Evolutionary conservation across 306 rosid species (phyloP).

Genomic region (Sindora glabra): DNA sequence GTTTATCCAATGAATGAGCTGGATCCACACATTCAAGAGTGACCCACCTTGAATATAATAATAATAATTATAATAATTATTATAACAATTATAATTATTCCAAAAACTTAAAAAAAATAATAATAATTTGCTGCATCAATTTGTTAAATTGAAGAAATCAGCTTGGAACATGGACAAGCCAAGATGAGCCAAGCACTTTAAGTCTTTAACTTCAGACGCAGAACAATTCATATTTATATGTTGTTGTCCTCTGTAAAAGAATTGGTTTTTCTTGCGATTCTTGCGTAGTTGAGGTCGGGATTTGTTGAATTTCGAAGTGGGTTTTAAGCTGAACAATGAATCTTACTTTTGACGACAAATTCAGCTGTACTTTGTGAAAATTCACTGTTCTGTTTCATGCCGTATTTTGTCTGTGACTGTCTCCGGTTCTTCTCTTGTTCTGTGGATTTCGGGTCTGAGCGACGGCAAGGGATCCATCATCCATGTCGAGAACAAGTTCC

Average conservation of each 20-base stretch:
- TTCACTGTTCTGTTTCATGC: no score
- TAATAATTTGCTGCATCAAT: no score
- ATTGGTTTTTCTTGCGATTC: slow-evolving; percentile 24
- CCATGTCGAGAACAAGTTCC: slow-evolving; percentile 54
- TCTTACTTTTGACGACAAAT: background rate
- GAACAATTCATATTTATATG: background rate
- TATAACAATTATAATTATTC: no score
- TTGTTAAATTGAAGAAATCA: no score
- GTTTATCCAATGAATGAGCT: slow-evolving; percentile 61
- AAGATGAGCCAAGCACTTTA: no score
- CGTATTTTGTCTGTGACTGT: background rate
- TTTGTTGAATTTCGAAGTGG: slow-evolving; percentile 31
- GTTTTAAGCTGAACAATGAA: no score
- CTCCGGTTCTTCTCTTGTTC: background rate
- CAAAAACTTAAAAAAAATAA: no score
- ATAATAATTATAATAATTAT: slow-evolving; percentile 8
- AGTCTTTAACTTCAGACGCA: no score
- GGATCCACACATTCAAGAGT: slow-evolving; percentile 75
- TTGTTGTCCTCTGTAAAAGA: background rate
- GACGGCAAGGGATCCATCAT: no score
- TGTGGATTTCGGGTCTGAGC: slow-evolving; percentile 57
- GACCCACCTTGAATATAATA: slow-evolving; percentile 48
- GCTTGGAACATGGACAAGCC: slow-evolving; percentile 47
- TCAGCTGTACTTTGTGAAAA: slow-evolving; percentile 32
- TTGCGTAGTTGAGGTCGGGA: slow-evolving; percentile 24